A percentile compares a stretch with the other conserved stretches of the same genome.
These are phyloP conservation scores for Amanita exitialis DNA, from an alignment of 768 basidiomycete genomes.

Conservation along the genomic window DNA sequence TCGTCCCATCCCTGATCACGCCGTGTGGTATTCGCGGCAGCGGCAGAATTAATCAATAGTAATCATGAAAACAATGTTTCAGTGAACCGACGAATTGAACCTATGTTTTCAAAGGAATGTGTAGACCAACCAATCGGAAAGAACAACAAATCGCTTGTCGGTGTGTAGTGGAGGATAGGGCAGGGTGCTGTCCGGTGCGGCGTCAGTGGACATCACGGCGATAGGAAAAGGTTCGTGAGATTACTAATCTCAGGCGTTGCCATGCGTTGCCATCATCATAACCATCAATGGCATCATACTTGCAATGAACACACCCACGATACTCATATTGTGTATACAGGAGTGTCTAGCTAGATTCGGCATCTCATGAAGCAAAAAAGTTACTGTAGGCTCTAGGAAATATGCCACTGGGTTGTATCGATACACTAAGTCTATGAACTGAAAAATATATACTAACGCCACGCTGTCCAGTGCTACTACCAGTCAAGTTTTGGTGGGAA, in stretches of 20 bases:
- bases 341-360: not conserved
- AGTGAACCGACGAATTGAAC: slow-evolving; percentile 1
- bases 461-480: slow-evolving; percentile 27
- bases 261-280: not conserved
- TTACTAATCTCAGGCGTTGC: not conserved
- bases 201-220: slow-evolving; percentile 14
- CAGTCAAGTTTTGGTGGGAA: slow-evolving; percentile 79
- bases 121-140: slow-evolving; percentile 79
- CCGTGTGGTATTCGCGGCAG: not conserved
- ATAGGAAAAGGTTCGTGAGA: not conserved
- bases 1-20: slow-evolving; percentile 77
- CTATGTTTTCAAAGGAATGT: not conserved
- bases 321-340: too few species aligned
- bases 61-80: not conserved
- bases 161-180: slow-evolving; percentile 74
- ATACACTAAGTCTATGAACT: not conserved
- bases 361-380: not conserved
- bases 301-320: too few species aligned
- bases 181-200: slow-evolving; percentile 50
- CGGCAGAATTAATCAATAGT: not conserved
- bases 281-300: not conserved
- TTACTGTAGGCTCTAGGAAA: not conserved
- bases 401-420: not conserved
- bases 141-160: slow-evolving; percentile 75
- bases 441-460: not conserved